Base-by-base conservation (phyloP, 176 grass and related monocot species). In the Aegilops tauschii region DNA sequence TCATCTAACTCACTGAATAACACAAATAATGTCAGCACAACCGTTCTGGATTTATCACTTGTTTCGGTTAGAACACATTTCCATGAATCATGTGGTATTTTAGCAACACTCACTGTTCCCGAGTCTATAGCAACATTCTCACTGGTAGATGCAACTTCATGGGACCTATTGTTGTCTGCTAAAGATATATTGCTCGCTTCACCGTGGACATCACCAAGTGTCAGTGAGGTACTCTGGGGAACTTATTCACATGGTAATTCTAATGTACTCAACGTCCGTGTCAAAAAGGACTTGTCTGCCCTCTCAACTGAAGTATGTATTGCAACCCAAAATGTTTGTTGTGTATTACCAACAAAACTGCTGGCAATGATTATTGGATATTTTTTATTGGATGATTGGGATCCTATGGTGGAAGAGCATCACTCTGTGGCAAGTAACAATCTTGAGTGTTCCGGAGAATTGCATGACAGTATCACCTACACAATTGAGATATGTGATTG, bases 321-420 rank as follows among this genome's bases (percentile, higher is more conserved):
- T 87, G 73, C 84, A 40, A 89, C 92, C 87, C 93, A 98, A 84
- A 95, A 94, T 86, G 94, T 92, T 83, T 95, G 96, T 67, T 95
- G 86, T 73, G 83, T 95, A 92, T 85, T 98, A 50, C 84, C 90
- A 72, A 90, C 90, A 68, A 93, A 98, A 69, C 89, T 92, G 74
- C 82, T 98, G 32, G 86, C 93, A 75, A 88, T 98, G 88, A 76
- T 95, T 81, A 56, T 98, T 79, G 96, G 96, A 72, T 98, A 91
- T 72, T 95, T 98, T 90, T 85, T 93, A 64, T 92, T 98, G 90
- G 91, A 94, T 86, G 86, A 98, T 82, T 98, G 96, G 96, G 74
- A 79, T 80, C 77, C 86, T 44, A 14, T 86, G 76, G 70, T 68
- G 87, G 88, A 94, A 89, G 81, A 88, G 28, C 56, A 91, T 85